A percentile compares a stretch with the other conserved stretches of the same genome.
Evolutionary conservation across 2,329 filamentous ascomycete species (phyloP).

Genomic region (Aquanectria penicillioides): DNA sequence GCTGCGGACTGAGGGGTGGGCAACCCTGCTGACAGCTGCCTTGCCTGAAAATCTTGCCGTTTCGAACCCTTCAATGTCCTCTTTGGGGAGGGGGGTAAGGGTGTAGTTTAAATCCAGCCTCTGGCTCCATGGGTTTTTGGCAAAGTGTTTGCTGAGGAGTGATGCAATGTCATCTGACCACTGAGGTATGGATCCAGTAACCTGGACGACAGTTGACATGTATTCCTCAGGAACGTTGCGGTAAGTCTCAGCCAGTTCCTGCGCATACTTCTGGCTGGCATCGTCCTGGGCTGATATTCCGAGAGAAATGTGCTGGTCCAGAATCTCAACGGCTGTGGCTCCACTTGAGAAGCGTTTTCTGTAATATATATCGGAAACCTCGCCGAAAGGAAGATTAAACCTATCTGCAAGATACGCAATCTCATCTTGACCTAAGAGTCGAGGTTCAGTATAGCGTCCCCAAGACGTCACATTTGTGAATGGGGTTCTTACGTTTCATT

Average conservation of each 20-base stretch:
- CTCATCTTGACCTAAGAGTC: slow-evolving; percentile 48
- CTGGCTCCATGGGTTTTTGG: slow-evolving; percentile 50
- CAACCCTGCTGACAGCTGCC: slow-evolving; percentile 15
- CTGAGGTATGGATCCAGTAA: slow-evolving; percentile 47
- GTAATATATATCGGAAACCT: slow-evolving; percentile 54
- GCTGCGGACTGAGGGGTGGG: slow-evolving; percentile 12
- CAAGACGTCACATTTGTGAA: neutral
- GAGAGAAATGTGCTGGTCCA: slow-evolving; percentile 55
- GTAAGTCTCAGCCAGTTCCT: slow-evolving; percentile 50
- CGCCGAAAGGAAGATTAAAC: slow-evolving; percentile 52
- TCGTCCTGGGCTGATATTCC: slow-evolving; percentile 47
- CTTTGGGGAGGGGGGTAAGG: slow-evolving; percentile 48
- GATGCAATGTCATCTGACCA: slow-evolving; percentile 53
- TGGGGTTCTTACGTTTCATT: slow-evolving; percentile 42
- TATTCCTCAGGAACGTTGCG: slow-evolving; percentile 56
- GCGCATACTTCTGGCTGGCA: slow-evolving; percentile 42
- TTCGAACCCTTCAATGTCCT: slow-evolving; percentile 45
- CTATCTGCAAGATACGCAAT: slow-evolving; percentile 57
- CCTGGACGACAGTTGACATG: slow-evolving; percentile 54
- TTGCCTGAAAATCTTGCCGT: slow-evolving; percentile 24
- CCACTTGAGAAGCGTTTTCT: slow-evolving; percentile 51
- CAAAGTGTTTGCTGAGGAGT: slow-evolving; percentile 54
- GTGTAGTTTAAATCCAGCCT: slow-evolving; percentile 52
- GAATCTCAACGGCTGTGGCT: slow-evolving; percentile 52
- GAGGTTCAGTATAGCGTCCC: neutral